Conservation (phyloP, 2,329 filamentous ascomycete genomes). For the Penicillium griseofulvum region DNA sequence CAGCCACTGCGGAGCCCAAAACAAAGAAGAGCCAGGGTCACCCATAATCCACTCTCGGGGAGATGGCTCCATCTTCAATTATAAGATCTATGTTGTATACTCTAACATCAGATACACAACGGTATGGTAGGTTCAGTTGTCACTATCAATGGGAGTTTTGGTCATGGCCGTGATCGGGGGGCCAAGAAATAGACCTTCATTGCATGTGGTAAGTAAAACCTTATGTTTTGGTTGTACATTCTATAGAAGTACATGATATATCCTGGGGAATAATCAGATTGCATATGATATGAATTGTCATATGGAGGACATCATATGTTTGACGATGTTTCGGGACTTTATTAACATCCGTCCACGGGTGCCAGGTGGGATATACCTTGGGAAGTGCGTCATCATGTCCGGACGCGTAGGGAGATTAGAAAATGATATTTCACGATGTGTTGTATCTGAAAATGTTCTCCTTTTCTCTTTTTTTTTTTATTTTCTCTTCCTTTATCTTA, state of each 20-base stretch:
- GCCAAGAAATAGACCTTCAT: not conserved
- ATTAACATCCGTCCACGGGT: conserved; percentile 1
- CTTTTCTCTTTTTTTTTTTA: not conserved
- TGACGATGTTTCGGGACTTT: not conserved
- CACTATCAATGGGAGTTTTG: not conserved
- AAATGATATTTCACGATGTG: not conserved
- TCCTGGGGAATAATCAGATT: not conserved
- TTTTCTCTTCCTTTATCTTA: not conserved
- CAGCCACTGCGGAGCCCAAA: conserved; percentile 11
- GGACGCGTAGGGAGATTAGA: not conserved
- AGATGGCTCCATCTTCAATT: conserved; percentile 4
- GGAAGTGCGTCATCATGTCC: conserved; percentile 4
- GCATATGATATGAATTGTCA: not conserved
- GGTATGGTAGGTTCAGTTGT: not conserved
- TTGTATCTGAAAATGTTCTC: not conserved
- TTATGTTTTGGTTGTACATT: not conserved
- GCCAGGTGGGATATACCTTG: not conserved
- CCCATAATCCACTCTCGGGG: conserved; percentile 5
- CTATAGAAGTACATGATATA: not conserved
- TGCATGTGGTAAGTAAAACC: not conserved
- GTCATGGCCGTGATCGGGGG: conserved; percentile 1
- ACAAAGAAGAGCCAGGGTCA: conserved; percentile 7
- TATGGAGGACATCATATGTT: not conserved
- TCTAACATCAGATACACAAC: not conserved
- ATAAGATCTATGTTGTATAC: conserved; percentile 7